Base-by-base conservation (phyloP, 176 grass and related monocot species). In the Bonia amplexicaulis region DNA sequence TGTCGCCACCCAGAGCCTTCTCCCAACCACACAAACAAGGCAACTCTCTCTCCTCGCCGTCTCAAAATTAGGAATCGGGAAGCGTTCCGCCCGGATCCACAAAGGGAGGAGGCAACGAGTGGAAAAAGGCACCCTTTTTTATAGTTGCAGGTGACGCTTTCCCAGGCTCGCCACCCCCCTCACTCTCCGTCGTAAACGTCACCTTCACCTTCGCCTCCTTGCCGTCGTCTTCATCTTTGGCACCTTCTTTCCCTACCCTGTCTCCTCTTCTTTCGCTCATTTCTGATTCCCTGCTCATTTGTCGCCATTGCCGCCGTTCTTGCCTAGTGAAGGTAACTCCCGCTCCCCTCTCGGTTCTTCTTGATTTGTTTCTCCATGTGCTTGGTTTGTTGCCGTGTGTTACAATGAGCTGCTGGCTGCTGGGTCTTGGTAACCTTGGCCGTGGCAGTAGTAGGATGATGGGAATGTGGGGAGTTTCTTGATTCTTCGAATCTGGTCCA, bases 101-200 rank as follows among this genome's bases (percentile, higher is more conserved):
- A 27, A 48, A 66, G 26, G 22, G 65, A n/a, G 71, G 42, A n/a
- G 48, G n/a, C 19, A n/a, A 51, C 41, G 66, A 46, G 9, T 3
- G 5, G 1, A 22, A 40, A 65, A 82, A 64, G 9, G 11, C 3
- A 26, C 31, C 48, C 31, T 83, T 83, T 90, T 90, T 64, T 67
- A 82, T 16, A 39, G 73, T 58, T 14, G 84, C 71, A 68, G 81
- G 82, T 40, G 76, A 12, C 78, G 78, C 83, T 81, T 73, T 54
- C 73, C 42, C 69, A 62, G 69, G 52, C 83, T 64, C 53, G 77
- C 27, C 73, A 37, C 71, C 12, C 19, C 26, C 37, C 23, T 45
- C 64, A 20, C 67, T 59, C 72, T 51, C 89, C 89, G 26, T 90
- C 84, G 89, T 83, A 73, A 48, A 87, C 84, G 84, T 90, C 89